phyloP scores from a whole-genome alignment of 768 basidiomycete species.

The Kwoniella bestiolae region DNA sequence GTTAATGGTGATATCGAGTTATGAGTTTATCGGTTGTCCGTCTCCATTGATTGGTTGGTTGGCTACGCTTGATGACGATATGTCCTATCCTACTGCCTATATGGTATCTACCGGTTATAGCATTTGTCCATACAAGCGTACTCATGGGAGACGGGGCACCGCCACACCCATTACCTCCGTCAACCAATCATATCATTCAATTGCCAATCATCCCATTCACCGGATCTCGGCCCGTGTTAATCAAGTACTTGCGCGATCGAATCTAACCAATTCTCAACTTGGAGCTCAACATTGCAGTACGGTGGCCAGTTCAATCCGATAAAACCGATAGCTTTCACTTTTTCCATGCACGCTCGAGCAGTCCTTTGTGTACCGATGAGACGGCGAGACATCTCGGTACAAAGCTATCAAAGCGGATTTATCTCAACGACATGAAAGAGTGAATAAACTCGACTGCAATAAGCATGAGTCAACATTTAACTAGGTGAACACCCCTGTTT shows the following conservation, averaged over 20 bases:
- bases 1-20: not conserved
- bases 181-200: constrained; percentile 8
- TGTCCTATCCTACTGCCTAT: not conserved
- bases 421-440: too few relatives aligned
- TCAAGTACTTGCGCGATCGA: not conserved
- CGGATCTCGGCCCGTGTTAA: constrained; percentile 1
- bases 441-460: too few relatives aligned
- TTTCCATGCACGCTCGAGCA: too few relatives aligned
- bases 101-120: constrained; percentile 3
- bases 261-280: not conserved
- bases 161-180: not conserved
- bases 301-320: not conserved
- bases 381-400: too few relatives aligned
- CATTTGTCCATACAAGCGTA: not conserved
- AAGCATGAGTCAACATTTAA: too few relatives aligned
- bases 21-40: not conserved
- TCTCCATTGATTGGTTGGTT: not conserved
- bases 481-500: too few relatives aligned
- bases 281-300: not conserved
- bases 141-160: constrained; percentile 11
- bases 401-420: too few relatives aligned
- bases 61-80: not conserved
- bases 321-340: too few relatives aligned
- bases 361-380: too few relatives aligned
- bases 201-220: not conserved